Evolutionary conservation across 108 stramenopile species (phyloP).

Genomic region (Nitzschia palea): DNA sequence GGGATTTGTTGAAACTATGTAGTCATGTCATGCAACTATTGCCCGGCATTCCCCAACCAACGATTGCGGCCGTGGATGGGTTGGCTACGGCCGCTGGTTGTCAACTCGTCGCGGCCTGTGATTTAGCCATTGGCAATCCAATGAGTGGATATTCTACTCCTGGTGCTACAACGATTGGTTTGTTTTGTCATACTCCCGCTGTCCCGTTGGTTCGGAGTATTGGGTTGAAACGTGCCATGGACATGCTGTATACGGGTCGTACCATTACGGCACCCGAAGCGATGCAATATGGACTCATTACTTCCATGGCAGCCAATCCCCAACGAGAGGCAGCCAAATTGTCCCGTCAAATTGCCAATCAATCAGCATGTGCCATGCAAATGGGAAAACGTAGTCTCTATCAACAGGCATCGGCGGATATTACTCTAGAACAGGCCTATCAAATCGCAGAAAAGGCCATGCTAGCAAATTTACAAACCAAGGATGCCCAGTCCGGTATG

Average conservation of each 20-base stretch:
- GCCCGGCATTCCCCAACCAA: slow-evolving; percentile 48
- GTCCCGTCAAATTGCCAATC: slow-evolving; percentile 33
- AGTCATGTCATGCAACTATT: slow-evolving; percentile 56
- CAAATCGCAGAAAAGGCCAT: slow-evolving; percentile 56
- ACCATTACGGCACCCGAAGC: slow-evolving; percentile 63
- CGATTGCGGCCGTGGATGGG: slow-evolving; percentile 69
- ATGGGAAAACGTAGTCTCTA: slow-evolving; percentile 63
- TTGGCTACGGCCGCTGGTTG: slow-evolving; percentile 81
- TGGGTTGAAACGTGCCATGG: slow-evolving; percentile 64
- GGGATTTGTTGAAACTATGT: slow-evolving; percentile 57
- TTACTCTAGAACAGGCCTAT: slow-evolving; percentile 51
- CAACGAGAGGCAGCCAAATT: slow-evolving; percentile 20
- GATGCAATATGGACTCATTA: slow-evolving; percentile 49
- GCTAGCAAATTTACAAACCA: slow-evolving; percentile 49
- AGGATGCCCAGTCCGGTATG: slow-evolving; percentile 58
- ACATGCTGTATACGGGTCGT: slow-evolving; percentile 77
- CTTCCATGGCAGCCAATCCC: slow-evolving; percentile 30
- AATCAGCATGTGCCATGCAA: slow-evolving; percentile 48
- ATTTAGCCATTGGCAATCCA: slow-evolving; percentile 55
- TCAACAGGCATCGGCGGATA: slow-evolving; percentile 41
- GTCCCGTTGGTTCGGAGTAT: slow-evolving; percentile 60
- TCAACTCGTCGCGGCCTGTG: slow-evolving; percentile 79
- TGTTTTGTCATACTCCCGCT: slow-evolving; percentile 80
- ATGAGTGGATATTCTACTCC: slow-evolving; percentile 63
- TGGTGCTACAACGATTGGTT: slow-evolving; percentile 60